Evolutionary conservation across 352 stramenopile species (phyloP), one percentile per base, ranked within the genome.

Genomic region (Globisporangium cederbergense): DNA sequence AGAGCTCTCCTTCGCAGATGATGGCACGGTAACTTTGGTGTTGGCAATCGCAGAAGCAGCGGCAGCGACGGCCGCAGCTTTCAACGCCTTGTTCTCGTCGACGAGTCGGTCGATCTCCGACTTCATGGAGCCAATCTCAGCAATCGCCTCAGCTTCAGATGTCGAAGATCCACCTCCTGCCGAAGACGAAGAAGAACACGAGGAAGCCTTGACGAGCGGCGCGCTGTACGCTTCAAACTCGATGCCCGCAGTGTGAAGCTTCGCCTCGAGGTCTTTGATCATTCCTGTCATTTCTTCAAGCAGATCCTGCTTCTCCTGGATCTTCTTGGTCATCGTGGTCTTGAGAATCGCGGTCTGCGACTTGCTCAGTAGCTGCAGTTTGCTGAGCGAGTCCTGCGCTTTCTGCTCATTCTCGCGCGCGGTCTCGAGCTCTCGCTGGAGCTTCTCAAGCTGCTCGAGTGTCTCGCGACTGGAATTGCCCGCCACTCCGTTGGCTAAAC

Each of bases 311-410:
- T 90, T 89, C 49, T 83, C 81, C 46, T 93, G 73, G 16, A 95
- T 64, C 49, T 90, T 89, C 67, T 91, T 93, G 54, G 81, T 83
- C 79, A 90, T 91, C 0, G 80, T 92, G 4, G 83, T 86, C 67
- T 95, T 95, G 25, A 93, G 66, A 14, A 95, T 93, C 18, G 81
- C 83, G 32, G 83, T 93, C 64, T 93, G 84, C 25, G 83, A 93
- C 57, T 93, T 93, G 72, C 85, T 95, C 18, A 95, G 53, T 22
- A 95, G 74, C 61, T 93, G 83, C 28, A 95, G 65, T 34, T 95
- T 95, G 47, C 67, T 83, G 13, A 95, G 72, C 18, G 86, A 95
- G 36, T 93, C 86, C 47, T 93, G 84, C 5, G 77, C 81, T 42
- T 80, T 88, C 53, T 91, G 79, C 32, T 95, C 86, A 18, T 77